Evolutionary conservation across 164 flowering plant species (phyloP).

Genomic region (Magnolia officinalis): DNA sequence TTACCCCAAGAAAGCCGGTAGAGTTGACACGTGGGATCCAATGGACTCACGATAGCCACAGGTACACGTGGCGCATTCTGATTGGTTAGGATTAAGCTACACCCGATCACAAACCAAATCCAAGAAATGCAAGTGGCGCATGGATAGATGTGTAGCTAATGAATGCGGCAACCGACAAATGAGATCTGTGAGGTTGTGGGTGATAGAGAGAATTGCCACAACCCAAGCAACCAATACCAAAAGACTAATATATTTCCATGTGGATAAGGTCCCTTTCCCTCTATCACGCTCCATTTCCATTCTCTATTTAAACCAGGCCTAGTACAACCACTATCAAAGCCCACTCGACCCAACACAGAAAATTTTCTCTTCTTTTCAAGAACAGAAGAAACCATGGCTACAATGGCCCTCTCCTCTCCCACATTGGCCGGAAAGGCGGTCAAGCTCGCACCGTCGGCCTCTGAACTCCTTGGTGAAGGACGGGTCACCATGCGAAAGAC

Average conservation of each 20-base stretch:
- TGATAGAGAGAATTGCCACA: no score
- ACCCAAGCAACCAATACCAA: not conserved
- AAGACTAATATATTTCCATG: not conserved
- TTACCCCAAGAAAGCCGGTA: no score
- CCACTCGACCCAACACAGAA: not conserved
- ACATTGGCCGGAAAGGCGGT: constrained; percentile 14
- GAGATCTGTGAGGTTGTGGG: not conserved
- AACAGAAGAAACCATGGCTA: constrained; percentile 5
- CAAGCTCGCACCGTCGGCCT: not conserved
- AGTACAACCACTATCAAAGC: not conserved
- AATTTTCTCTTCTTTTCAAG: not conserved
- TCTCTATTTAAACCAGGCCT: not conserved
- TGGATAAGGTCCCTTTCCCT: not conserved
- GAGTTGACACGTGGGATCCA: no score
- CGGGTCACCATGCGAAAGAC: constrained; percentile 13
- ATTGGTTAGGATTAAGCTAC: not conserved
- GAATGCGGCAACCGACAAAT: not conserved
- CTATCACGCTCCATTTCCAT: not conserved
- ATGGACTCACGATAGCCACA: no score
- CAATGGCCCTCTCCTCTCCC: constrained; percentile 20
- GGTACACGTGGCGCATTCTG: not conserved
- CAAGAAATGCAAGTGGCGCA: not conserved
- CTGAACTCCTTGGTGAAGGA: constrained; percentile 8
- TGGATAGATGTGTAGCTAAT: not conserved
- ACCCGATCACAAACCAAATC: not conserved